Percentiles rank a stretch among this genome's conserved stretches.
phyloP scores from a whole-genome alignment of 306 rosid species.

The Prinsepia uniflora region DNA sequence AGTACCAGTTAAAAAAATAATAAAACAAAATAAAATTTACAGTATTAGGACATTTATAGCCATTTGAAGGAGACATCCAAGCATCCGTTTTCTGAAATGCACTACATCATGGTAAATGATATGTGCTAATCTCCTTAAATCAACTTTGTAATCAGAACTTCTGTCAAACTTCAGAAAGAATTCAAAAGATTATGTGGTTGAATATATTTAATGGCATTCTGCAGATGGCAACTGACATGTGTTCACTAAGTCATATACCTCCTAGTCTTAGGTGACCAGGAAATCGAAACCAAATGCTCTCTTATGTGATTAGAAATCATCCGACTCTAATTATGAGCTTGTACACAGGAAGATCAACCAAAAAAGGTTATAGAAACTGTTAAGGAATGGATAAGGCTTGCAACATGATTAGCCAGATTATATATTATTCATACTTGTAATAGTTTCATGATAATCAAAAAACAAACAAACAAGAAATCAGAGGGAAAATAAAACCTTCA shows the following conservation, averaged over 20 bases:
- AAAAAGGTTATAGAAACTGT: not conserved
- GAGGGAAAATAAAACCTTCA: slow-evolving; percentile 46
- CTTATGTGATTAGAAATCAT: not conserved
- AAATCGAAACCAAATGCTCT: not conserved
- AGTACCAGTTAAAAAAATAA: not conserved
- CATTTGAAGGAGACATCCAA: not conserved
- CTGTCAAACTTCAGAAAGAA: slow-evolving; percentile 6
- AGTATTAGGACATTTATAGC: not conserved
- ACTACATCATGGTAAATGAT: not conserved
- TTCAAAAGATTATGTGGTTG: not conserved
- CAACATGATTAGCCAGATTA: slow-evolving; percentile 7
- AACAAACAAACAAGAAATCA: slow-evolving; percentile 3
- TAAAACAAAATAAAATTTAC: not conserved
- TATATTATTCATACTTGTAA: not conserved
- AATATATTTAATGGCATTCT: slow-evolving; percentile 4
- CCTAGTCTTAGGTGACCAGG: not conserved
- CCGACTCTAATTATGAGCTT: not conserved
- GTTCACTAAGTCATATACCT: not conserved
- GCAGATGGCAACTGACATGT: slow-evolving; percentile 1
- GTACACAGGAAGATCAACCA: not conserved
- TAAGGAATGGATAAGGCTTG: not conserved
- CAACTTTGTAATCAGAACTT: not conserved
- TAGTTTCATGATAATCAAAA: not conserved
- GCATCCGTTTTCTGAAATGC: not conserved
- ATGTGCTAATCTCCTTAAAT: not conserved